phyloP scores from a whole-genome alignment of 192 early-diverging fungal genomes.

The Umbelopsis vinacea region DNA sequence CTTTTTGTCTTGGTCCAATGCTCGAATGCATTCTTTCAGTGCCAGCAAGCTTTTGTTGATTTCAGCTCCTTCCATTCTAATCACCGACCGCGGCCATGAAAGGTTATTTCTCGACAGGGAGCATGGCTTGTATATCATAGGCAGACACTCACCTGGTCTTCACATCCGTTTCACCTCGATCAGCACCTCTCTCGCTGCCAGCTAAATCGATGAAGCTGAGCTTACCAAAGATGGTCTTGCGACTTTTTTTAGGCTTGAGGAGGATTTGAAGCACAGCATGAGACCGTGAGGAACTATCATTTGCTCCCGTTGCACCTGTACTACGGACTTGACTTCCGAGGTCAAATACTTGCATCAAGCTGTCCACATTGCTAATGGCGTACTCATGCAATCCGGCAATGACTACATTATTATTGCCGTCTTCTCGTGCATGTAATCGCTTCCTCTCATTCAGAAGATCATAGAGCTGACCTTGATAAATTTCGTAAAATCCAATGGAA shows the following conservation, averaged over 20 bases:
- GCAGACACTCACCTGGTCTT: conserved; percentile 74
- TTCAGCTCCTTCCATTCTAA: conserved; percentile 94
- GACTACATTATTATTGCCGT: conserved; percentile 92
- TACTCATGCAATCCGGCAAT: conserved; percentile 90
- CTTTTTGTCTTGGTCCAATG: conserved; percentile 90
- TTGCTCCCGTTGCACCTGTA: conserved; percentile 94
- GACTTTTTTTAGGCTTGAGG: conserved; percentile 67
- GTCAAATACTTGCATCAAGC: conserved; percentile 92
- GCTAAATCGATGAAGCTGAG: conserved; percentile 98
- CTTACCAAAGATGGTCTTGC: conserved; percentile 73
- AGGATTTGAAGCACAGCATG: conserved; percentile 97
- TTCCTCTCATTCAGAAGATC: conserved; percentile 93
- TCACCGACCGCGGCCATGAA: neutral
- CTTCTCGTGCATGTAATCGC: conserved; percentile 93
- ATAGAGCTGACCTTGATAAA: conserved; percentile 95
- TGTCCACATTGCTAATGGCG: conserved; percentile 82
- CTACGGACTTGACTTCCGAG: conserved; percentile 87
- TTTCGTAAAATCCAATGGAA: conserved; percentile 94
- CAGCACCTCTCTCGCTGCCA: conserved; percentile 97
- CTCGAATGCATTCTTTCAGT: conserved; percentile 97
- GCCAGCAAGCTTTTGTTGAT: conserved; percentile 99
- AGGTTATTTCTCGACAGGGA: neutral
- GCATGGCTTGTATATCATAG: neutral
- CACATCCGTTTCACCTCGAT: conserved; percentile 89
- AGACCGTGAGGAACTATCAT: conserved; percentile 93